Evolutionary conservation across 345 rosid species (phyloP), one percentile per base, ranked within the genome.

Genomic region (Populus ilicifolia): DNA sequence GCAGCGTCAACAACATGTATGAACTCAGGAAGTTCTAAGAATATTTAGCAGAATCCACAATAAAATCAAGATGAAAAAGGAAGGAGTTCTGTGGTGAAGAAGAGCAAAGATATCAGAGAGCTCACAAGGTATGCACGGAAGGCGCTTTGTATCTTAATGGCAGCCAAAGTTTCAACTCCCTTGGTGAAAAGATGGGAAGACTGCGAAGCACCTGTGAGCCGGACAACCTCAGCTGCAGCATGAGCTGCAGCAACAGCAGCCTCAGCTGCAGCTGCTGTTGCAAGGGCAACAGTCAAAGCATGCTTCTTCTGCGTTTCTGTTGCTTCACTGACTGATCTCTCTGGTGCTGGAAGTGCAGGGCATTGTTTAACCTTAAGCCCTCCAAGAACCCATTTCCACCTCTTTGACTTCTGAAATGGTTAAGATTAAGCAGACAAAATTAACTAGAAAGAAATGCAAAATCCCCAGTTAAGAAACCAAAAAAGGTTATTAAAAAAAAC

Each of bases 171-270:
- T 8, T 74, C 83, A 36, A 87, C 87, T 5, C 30, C 71, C 5
- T 67, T 75, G 46, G 82, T 77, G 48, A 78, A 76, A 65, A 30
- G 80, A 77, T 69, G 79, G 71, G 56, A 80, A 73, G 88, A 67
- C 8, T 83, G 80, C n/a, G 91, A 87, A 65, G 84, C 75, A 20
- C 79, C 83, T 0, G 94, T 87, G 70, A 93, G 89, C 18, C 90
- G 83, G 52, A 94, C 98, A 77, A 93, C 91, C 84, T 93, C 97
- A n/a, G 97, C 97, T 0, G 98, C 98, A 0, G 97, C 97, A 10
- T 84, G 87, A 25, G 97, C 98, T 1, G 98, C 94, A 43, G 93
- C 93, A 76, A 94, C 89, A 0, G 97, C 97, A 2, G 97, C 98
- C 83, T 94, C 91, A 1, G 97, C 98, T 36, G 97, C 97, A 9